Conservation (phyloP, 805 yeast genomes). For the Barnettozyma salicaria region DNA sequence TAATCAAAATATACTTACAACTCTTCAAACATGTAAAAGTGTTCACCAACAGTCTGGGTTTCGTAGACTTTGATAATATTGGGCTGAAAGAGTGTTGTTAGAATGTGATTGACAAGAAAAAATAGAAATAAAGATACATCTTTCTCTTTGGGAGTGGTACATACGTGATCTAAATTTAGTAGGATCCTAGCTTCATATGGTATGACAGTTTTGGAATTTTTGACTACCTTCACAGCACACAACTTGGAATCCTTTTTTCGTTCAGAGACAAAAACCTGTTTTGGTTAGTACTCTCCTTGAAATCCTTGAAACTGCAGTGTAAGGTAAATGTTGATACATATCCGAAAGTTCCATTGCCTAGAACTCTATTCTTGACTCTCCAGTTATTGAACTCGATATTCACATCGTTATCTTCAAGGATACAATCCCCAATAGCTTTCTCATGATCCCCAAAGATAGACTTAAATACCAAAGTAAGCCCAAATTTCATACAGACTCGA, state of each 20-base stretch:
- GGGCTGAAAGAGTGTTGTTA: slow-evolving; percentile 29
- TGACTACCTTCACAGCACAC: slow-evolving; percentile 47
- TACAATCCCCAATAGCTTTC: slow-evolving; percentile 9
- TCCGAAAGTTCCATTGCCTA: slow-evolving; percentile 59
- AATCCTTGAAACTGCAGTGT: neutral
- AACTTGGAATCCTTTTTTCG: slow-evolving; percentile 23
- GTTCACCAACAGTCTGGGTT: slow-evolving; percentile 25
- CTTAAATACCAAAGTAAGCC: slow-evolving; percentile 20
- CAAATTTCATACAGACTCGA: slow-evolving; percentile 32
- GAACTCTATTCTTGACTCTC: slow-evolving; percentile 35
- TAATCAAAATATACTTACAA: slow-evolving; percentile 19
- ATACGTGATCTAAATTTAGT: slow-evolving; percentile 34
- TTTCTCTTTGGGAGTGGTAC: slow-evolving; percentile 12
- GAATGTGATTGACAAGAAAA: neutral
- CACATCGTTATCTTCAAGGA: slow-evolving; percentile 22
- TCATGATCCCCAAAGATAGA: slow-evolving; percentile 17
- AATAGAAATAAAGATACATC: neutral
- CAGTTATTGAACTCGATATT: slow-evolving; percentile 30
- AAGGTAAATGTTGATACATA: slow-evolving; percentile 30
- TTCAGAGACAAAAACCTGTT: slow-evolving; percentile 30
- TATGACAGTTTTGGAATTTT: slow-evolving; percentile 22
- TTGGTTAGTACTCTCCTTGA: slow-evolving; percentile 2
- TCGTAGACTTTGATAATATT: slow-evolving; percentile 43
- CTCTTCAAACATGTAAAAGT: slow-evolving; percentile 43
- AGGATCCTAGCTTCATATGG: slow-evolving; percentile 41